phyloP scores from a whole-genome alignment of 208 protist species.

The Angomonas ambiguus region DNA sequence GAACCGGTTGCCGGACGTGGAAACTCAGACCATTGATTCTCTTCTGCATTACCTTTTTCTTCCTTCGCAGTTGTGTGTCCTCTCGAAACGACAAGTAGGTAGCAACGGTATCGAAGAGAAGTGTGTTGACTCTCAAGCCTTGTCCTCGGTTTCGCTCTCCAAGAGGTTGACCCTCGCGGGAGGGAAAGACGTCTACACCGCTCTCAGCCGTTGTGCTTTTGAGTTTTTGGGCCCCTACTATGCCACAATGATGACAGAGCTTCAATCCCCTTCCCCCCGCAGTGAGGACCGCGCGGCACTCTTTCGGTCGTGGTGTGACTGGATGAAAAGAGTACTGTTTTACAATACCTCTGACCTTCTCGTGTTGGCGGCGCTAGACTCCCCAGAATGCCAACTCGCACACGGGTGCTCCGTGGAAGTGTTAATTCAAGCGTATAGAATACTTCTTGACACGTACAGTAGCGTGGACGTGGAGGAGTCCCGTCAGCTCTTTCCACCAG shows the following conservation, averaged over 20 bases:
- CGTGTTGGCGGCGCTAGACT: background rate
- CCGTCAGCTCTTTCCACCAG: background rate
- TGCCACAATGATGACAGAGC: background rate
- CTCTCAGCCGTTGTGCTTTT: background rate
- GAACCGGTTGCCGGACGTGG: background rate
- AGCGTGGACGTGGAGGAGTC: background rate
- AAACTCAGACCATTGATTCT: background rate
- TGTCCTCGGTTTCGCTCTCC: background rate
- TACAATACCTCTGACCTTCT: background rate
- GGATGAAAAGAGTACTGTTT: background rate
- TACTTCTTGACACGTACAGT: background rate
- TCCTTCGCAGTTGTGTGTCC: slow-evolving; percentile 1
- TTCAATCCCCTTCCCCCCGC: background rate
- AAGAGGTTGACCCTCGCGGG: background rate
- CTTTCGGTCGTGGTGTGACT: background rate
- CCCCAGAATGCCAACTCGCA: too few species aligned
- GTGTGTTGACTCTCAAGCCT: background rate
- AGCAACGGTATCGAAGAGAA: background rate
- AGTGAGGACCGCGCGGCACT: background rate
- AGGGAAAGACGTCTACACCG: background rate
- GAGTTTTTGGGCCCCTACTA: background rate
- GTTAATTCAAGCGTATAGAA: background rate
- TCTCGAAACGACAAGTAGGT: background rate
- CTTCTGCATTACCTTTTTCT: slow-evolving; percentile 6
- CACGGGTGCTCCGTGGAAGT: background rate